Evolutionary conservation across 2,329 filamentous ascomycete genomes (phyloP).

Genomic region (Sclerotinia nivalis): DNA sequence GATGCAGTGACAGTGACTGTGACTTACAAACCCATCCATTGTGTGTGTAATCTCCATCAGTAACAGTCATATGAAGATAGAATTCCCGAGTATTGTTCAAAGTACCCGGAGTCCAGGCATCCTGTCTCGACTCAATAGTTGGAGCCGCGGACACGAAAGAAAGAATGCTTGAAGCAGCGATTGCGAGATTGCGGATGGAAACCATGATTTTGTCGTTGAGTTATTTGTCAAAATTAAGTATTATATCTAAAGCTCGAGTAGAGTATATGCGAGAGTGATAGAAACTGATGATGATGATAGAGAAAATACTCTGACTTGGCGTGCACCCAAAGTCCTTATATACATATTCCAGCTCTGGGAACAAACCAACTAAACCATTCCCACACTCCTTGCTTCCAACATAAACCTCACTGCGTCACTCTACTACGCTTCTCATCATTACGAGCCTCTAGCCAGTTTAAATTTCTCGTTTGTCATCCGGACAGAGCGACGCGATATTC

Average conservation of each 20-base stretch:
- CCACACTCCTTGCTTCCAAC: neutral
- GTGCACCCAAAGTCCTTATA: constrained; percentile 3
- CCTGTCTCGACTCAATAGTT: constrained; percentile 21
- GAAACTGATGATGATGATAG: neutral
- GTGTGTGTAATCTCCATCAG: constrained; percentile 22
- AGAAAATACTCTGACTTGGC: neutral
- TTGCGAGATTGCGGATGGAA: constrained; percentile 25
- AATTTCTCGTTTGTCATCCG: neutral
- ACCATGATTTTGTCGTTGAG: constrained; percentile 25
- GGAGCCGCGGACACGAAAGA: constrained; percentile 26
- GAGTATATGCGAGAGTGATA: neutral
- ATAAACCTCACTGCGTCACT: neutral
- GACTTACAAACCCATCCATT: constrained; percentile 30
- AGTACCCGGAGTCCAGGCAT: constrained; percentile 27
- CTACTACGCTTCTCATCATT: neutral
- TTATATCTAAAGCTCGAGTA: neutral
- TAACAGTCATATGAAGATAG: constrained; percentile 30
- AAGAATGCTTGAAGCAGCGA: constrained; percentile 27
- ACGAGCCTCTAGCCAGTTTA: constrained; percentile 1
- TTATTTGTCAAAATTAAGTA: neutral
- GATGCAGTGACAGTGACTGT: no score
- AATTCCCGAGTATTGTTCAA: constrained; percentile 37
- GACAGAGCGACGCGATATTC: neutral
- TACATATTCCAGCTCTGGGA: neutral
- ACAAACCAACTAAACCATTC: no score